These are phyloP conservation scores for Hericium erinaceus DNA, from an alignment of 768 basidiomycete species.

Conservation along the genomic window DNA sequence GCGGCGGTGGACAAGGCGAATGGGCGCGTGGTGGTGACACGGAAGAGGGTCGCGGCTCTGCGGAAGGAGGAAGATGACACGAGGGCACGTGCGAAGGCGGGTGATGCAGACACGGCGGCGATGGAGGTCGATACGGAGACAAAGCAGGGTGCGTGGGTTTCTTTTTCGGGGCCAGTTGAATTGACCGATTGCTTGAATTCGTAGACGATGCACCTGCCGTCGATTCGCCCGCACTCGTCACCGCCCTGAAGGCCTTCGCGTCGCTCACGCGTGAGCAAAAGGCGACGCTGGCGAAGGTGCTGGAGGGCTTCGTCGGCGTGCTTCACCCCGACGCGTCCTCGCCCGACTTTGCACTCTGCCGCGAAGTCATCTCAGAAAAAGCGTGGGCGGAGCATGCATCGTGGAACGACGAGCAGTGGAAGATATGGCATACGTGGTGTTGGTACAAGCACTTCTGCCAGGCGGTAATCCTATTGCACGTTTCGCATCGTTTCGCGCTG, in stretches of 20 bases:
- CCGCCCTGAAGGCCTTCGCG: constrained; percentile 65
- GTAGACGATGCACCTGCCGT: constrained; percentile 37
- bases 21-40: constrained; percentile 73
- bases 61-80: constrained; percentile 87
- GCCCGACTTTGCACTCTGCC: constrained; percentile 37
- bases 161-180: neutral
- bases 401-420: constrained; percentile 74
- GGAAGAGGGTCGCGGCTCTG: constrained; percentile 61
- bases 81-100: constrained; percentile 64
- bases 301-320: constrained; percentile 61
- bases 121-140: constrained; percentile 70
- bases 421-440: constrained; percentile 80
- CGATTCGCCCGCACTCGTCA: constrained; percentile 61
- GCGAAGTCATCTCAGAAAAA: constrained; percentile 50
- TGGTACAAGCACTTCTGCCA: constrained; percentile 90
- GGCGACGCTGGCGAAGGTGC: constrained; percentile 55
- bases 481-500: neutral
- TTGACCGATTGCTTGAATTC: neutral
- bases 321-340: constrained; percentile 23
- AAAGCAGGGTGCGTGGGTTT: constrained; percentile 40
- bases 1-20: constrained; percentile 85
- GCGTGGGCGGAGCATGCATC: constrained; percentile 62
- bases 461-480: constrained; percentile 31
- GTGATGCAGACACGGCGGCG: constrained; percentile 36
- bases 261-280: constrained; percentile 73